These are phyloP conservation scores for Lignosus rhinocerotis DNA, from an alignment of 1,284 basidiomycete species.

Conservation along the genomic window DNA sequence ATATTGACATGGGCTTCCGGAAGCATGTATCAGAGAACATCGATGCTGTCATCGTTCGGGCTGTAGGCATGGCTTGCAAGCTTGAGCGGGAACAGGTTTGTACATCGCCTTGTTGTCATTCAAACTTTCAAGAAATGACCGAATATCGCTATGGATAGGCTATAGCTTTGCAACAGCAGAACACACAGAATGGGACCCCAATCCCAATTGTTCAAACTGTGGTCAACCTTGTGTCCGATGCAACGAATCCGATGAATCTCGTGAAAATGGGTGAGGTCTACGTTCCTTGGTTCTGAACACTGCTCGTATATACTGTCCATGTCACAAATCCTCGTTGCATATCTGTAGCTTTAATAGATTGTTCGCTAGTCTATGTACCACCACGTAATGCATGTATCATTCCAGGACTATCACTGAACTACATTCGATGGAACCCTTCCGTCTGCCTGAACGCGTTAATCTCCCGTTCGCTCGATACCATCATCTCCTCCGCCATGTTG, in stretches of 20 bases:
- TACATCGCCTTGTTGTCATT: background rate
- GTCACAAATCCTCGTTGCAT: background rate
- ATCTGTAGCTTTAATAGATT: slow-evolving; percentile 11
- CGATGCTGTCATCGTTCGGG: slow-evolving; percentile 81
- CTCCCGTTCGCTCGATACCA: slow-evolving; percentile 77
- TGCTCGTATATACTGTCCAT: background rate
- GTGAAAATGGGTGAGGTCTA: slow-evolving; percentile 81
- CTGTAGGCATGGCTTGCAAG: slow-evolving; percentile 85
- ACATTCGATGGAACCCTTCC: slow-evolving; percentile 54
- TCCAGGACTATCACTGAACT: background rate
- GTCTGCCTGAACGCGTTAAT: slow-evolving; percentile 79
- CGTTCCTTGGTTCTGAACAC: slow-evolving; percentile 77
- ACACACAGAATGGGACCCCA: slow-evolving; percentile 39
- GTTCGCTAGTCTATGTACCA: slow-evolving; percentile 12
- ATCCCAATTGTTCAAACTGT: slow-evolving; percentile 80
- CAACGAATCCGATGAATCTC: slow-evolving; percentile 76
- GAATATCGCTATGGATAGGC: slow-evolving; percentile 10
- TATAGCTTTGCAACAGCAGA: slow-evolving; percentile 16
- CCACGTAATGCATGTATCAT: background rate
- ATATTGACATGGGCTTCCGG: slow-evolving; percentile 64
- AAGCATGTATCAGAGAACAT: slow-evolving; percentile 74
- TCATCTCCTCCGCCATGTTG: slow-evolving; percentile 93
- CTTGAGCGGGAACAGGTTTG: slow-evolving; percentile 76
- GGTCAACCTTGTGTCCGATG: slow-evolving; percentile 78
- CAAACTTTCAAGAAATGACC: background rate